phyloP scores from a whole-genome alignment of 257 asterid species.

The Solanum corneliomulleri region DNA sequence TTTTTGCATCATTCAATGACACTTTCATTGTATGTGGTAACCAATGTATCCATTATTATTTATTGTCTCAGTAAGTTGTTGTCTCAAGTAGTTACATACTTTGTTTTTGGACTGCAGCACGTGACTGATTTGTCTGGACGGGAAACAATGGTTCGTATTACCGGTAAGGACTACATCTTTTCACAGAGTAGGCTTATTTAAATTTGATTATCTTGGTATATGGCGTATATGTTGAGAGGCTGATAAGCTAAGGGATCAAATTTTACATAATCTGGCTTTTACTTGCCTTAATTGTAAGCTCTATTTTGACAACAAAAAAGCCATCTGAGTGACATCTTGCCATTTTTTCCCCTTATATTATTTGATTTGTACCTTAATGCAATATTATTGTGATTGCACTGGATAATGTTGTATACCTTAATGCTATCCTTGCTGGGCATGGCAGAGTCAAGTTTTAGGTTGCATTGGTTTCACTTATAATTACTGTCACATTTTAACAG shows the following conservation, averaged over 20 bases:
- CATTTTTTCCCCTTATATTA: neutral
- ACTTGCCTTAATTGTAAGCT: neutral
- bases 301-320: neutral
- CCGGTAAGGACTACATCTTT: neutral
- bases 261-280: neutral
- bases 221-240: neutral
- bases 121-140: neutral
- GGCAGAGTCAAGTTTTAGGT: neutral
- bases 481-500: neutral
- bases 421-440: neutral
- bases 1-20: neutral
- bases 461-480: neutral
- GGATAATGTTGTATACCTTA: neutral
- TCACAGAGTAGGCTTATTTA: neutral
- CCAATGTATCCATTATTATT: neutral
- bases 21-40: neutral
- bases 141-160: slow-evolving; percentile 1
- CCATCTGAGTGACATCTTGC: neutral
- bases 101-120: neutral
- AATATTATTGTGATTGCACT: neutral
- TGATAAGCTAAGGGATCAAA: neutral
- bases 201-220: neutral
- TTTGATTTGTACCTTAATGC: neutral
- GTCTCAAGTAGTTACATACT: neutral
- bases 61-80: neutral